Conservation (phyloP, 805 yeast genomes). For the Candida ficus region DNA sequence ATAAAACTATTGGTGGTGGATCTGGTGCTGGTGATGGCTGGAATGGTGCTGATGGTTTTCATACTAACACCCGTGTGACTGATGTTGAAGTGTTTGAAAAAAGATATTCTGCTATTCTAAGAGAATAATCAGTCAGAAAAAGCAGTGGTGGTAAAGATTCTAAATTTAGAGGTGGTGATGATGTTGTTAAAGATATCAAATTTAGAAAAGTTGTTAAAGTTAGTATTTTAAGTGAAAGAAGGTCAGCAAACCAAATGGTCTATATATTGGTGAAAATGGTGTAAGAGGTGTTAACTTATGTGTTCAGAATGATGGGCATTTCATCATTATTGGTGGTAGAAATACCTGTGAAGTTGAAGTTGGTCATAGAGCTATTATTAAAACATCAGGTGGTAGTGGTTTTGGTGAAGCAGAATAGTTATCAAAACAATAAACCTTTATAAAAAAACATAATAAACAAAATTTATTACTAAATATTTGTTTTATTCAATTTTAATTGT, state of each 20-base stretch:
- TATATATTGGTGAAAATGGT: conserved; percentile 79
- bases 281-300: conserved; percentile 61
- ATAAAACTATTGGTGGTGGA: conserved; percentile 95
- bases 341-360: conserved; percentile 48
- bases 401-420: conserved; percentile 53
- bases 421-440: no score
- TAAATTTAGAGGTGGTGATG: conserved; percentile 71
- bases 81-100: conserved; percentile 87
- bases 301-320: conserved; percentile 33
- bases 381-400: conserved; percentile 88
- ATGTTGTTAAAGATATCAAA: conserved; percentile 80
- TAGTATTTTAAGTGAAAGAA: conserved; percentile 80
- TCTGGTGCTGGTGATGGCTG: conserved; percentile 88
- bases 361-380: conserved; percentile 65
- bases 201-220: conserved; percentile 68
- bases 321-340: conserved; percentile 64
- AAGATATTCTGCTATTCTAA: conserved; percentile 77
- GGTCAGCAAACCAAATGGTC: conserved; percentile 84
- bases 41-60: conserved; percentile 87
- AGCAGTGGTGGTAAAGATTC: conserved; percentile 79
- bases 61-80: conserved; percentile 87
- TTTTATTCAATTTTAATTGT: no score
- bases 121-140: conserved; percentile 62
- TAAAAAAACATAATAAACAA: no score
- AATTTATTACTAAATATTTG: no score